Evolutionary conservation across 768 basidiomycete genomes (phyloP).

Genomic region (Termitomyces titanicus): DNA sequence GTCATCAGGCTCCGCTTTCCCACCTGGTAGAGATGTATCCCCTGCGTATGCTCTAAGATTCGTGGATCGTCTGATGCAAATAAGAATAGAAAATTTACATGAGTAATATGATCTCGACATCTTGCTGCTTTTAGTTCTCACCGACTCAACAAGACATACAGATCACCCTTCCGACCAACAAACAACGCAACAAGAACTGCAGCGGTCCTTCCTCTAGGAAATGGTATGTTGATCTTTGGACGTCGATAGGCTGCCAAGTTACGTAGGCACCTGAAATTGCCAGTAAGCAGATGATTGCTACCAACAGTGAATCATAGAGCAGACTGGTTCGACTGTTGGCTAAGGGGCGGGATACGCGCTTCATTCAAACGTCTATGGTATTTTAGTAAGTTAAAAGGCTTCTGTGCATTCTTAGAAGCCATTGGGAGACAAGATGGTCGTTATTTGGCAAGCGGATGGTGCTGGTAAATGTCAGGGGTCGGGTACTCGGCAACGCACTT

Average conservation of each 20-base stretch:
- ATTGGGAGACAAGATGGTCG: constrained; percentile 5
- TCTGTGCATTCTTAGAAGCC: constrained; percentile 18
- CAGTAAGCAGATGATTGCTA: neutral
- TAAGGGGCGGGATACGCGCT: constrained; percentile 44
- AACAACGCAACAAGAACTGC: constrained; percentile 85
- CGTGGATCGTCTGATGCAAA: constrained; percentile 57
- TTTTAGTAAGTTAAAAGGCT: constrained; percentile 36
- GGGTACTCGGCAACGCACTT: neutral
- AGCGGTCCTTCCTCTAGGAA: constrained; percentile 60
- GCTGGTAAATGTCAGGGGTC: neutral
- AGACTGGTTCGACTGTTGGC: constrained; percentile 46
- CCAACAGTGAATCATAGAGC: neutral
- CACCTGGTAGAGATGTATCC: constrained; percentile 87
- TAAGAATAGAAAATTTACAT: neutral
- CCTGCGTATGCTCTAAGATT: constrained; percentile 76
- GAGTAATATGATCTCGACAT: neutral
- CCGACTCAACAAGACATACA: constrained; percentile 85
- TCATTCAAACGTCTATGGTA: constrained; percentile 43
- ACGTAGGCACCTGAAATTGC: constrained; percentile 45
- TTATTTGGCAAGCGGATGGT: neutral
- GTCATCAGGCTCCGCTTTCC: constrained; percentile 72
- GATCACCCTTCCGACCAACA: constrained; percentile 76
- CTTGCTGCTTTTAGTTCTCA: constrained; percentile 27
- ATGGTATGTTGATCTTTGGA: constrained; percentile 33
- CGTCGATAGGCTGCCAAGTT: constrained; percentile 49